Base-by-base conservation (phyloP, 495 filamentous ascomycete species). In the Elasticomyces elasticus region DNA sequence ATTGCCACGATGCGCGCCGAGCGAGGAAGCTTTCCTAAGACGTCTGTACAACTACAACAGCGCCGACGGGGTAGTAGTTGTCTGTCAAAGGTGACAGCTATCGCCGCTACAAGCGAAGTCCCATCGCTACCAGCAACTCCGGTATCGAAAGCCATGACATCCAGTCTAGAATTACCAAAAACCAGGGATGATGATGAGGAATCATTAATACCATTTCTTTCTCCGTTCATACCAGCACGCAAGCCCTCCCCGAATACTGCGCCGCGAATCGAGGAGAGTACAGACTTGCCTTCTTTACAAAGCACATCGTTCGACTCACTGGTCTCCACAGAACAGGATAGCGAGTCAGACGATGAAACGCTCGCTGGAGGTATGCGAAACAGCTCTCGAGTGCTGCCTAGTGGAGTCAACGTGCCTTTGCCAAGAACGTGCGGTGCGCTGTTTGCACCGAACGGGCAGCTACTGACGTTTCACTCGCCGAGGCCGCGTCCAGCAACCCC, bases 341-440 rank as follows among this genome's bases (percentile, higher is more conserved):
- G 52, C 15, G 59, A 62, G 20, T 62, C 59, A 4, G 59, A 62
- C 24, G 59, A 62, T 27, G 59, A 58, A 23, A 51, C 49, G 7
- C 58, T 54, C 24, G 26, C 15, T 0, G 30, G 31, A 20, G 44
- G n/a, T 19, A 28, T 61, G 42, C 28, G 44, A 15, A 26, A 35
- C 15, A 62, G 59, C 33, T 41, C 19, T 2, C 17, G 20, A 1
- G 54, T 62, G 19, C 10, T 57, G 27, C 54, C 59, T 13, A 54
- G 59, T 23, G 54, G 59, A 12, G 45, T 57, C 42, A 64, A 62
- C 26, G 62, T 64, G 6, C 62, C 62, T 2, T 41, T 62, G 25
- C 62, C 59, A 5, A 64, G 56, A 28, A 52, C 52, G 6, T 64
- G 62, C 30, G 59, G 59, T 52, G 62, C 62, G 19, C 13, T 64